phyloP scores from a whole-genome alignment of 169 alveolate genomes.

The Cryptosporidium parvum region DNA sequence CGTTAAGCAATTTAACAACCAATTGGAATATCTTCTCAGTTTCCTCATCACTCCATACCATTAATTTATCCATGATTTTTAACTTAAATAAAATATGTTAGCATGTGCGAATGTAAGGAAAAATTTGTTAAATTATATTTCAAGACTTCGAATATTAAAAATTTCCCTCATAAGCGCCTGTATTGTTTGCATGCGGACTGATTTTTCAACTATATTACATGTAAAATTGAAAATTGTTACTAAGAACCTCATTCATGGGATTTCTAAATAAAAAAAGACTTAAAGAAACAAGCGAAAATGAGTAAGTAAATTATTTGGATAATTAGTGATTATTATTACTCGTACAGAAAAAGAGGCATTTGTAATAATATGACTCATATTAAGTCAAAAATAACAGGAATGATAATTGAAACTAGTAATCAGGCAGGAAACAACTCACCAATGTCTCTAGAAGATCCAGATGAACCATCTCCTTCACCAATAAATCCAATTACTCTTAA shows the following conservation, averaged over 20 bases:
- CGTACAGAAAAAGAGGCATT: background rate
- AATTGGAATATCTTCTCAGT: slow-evolving; percentile 4
- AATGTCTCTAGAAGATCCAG: slow-evolving; percentile 70
- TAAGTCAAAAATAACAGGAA: background rate
- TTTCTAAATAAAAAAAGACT: background rate
- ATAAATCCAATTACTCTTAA: slow-evolving; percentile 70
- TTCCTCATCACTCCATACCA: slow-evolving; percentile 30
- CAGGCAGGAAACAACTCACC: slow-evolving; percentile 22
- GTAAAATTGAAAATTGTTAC: background rate
- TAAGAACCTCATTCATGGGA: background rate
- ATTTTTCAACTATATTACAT: background rate
- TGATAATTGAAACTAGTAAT: background rate
- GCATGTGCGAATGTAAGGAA: background rate
- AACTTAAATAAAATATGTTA: background rate
- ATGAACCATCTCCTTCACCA: slow-evolving; percentile 76
- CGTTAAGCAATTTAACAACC: slow-evolving; percentile 27
- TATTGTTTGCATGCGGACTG: slow-evolving; percentile 1
- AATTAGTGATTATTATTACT: background rate
- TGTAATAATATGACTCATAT: background rate
- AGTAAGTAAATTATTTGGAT: background rate
- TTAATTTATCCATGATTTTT: background rate
- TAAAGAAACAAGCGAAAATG: background rate
- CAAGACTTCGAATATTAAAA: background rate
- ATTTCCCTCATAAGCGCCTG: slow-evolving; percentile 29
- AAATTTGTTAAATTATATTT: no score